Evolutionary conservation across 1,139 yeast genomes (phyloP), one percentile per base, ranked within the genome.

Genomic region (Saccharomyces hybrid): DNA sequence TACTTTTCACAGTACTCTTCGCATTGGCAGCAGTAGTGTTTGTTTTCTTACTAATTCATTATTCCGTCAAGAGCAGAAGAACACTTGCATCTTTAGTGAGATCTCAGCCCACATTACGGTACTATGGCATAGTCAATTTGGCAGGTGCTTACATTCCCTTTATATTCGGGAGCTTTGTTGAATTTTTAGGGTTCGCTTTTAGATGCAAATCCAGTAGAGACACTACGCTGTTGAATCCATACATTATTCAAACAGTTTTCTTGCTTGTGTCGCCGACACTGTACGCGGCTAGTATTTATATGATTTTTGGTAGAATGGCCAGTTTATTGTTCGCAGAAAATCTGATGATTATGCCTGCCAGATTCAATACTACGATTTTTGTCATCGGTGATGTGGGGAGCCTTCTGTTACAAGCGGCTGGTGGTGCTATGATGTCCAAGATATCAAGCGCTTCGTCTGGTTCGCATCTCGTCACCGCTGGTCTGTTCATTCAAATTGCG

Each of bases 221-320:
- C 42, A 57, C 58, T 5, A 54, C 55, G 4, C 51, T 55, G 1
- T 57, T 73, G 19, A 60, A 60, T 0, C 69, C 75, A 0, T 78
- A 70, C 58, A 67, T 74, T 44, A 60, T 69, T 5, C 79, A 76
- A 58, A 56, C 73, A 0, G 61, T 73, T 7, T 62, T 74, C 28
- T 59, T 76, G 31, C 65, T 77, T 48, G 64, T 78, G 29, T 77
- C 80, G 0, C 80, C 81, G 2, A 70, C 77, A 1, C 63, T 78
- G 48, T 70, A 70, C 55, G 77, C 80, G 0, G 80, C 79, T 1
- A 65, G 79, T 1, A 70, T 76, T 48, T 78, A 77, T 61, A 77
- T 78, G 80, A 51, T 70, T 2, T 72, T 77, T 53, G 77, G 76
- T 19, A 66, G 75, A 50, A 55, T 77, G 52, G 60, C 75, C 19